Base-by-base conservation (phyloP, 805 yeast species). In the Jamesozyma rosinii region DNA sequence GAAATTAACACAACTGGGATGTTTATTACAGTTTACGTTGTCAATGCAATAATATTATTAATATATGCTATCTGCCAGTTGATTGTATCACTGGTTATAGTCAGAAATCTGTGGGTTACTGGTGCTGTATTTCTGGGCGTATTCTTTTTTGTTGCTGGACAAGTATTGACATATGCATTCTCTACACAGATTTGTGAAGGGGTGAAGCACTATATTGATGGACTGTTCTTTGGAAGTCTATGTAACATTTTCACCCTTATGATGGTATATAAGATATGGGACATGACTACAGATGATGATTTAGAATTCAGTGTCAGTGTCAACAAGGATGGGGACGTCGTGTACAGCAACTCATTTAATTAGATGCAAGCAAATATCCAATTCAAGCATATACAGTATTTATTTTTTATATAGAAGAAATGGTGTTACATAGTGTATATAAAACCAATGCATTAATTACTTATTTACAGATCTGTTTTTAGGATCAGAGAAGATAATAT, bases 211-310 rank as follows among this genome's bases (percentile, higher is more conserved):
- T 92, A 90, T 60, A 71, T 87, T 19, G 98, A 90, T 58, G 97
- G 97, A 1, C 63, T 87, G 26, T 82, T 90, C 57, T 86, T 89
- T 56, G 92, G 87, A 27, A 75, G 92, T 21, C 55, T 87, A 30
- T 76, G 95, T 58, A 86, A 86, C 58, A 59, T 87, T 40, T 83
- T 87, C 55, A 74, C 95, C 3, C 67, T 83, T 43, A 88, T 92
- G 95, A 90, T 92, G 97, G 71, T 90, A 41, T 90, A 88, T 70
- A 89, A 92, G 65, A 86, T 79, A 53, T 90, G 97, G 96, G 97
- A 89, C 57, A 87, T 89, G 75, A 81, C 90, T 41, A 92, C 97
- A 11, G 79, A 81, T 44, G 97, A 90, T 56, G 97, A 92, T 61
- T 77, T 90, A 53, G 98, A 90, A 65, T 92, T 90, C 63, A 77